Conservation (phyloP, 1,139 yeast species). For the Nakaseomyces sp. region DNA sequence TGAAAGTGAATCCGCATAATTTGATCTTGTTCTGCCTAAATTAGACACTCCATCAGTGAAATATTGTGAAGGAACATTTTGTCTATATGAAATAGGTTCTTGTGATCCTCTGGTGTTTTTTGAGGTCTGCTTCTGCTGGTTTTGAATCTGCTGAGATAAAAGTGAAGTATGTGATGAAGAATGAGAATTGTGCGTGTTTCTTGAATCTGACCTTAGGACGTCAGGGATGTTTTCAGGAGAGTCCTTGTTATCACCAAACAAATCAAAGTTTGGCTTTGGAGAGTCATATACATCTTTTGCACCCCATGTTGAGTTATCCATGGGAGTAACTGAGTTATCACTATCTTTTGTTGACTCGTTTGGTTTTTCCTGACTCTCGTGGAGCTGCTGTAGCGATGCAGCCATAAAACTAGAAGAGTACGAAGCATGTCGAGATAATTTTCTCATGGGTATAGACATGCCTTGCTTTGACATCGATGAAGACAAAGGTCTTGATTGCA, state of each 20-base stretch:
- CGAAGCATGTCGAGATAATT: slow-evolving; percentile 25
- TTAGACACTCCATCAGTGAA: background rate
- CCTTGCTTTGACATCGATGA: slow-evolving; percentile 22
- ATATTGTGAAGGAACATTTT: background rate
- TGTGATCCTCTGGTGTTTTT: background rate
- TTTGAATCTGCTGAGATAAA: slow-evolving; percentile 29
- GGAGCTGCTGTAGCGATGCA: slow-evolving; percentile 24
- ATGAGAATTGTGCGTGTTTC: slow-evolving; percentile 16
- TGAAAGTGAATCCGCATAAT: slow-evolving; percentile 20
- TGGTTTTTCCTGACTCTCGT: slow-evolving; percentile 16
- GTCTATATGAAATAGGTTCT: background rate
- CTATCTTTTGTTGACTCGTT: slow-evolving; percentile 10
- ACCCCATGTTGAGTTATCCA: slow-evolving; percentile 8
- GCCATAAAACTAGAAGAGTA: slow-evolving; percentile 28
- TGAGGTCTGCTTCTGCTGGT: slow-evolving; percentile 9
- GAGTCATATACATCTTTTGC: slow-evolving; percentile 16
- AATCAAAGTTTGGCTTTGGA: slow-evolving; percentile 19
- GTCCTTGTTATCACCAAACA: slow-evolving; percentile 11
- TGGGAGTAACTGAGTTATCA: slow-evolving; percentile 7
- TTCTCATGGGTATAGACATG: slow-evolving; percentile 25
- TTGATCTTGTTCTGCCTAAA: background rate
- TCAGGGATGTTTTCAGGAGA: slow-evolving; percentile 14
- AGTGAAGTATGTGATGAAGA: slow-evolving; percentile 29
- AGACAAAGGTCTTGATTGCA: slow-evolving; percentile 17
- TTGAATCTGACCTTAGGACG: slow-evolving; percentile 13